These are phyloP conservation scores for Cymodocea nodosa DNA, from an alignment of 116 monocot species.

Conservation along the genomic window DNA sequence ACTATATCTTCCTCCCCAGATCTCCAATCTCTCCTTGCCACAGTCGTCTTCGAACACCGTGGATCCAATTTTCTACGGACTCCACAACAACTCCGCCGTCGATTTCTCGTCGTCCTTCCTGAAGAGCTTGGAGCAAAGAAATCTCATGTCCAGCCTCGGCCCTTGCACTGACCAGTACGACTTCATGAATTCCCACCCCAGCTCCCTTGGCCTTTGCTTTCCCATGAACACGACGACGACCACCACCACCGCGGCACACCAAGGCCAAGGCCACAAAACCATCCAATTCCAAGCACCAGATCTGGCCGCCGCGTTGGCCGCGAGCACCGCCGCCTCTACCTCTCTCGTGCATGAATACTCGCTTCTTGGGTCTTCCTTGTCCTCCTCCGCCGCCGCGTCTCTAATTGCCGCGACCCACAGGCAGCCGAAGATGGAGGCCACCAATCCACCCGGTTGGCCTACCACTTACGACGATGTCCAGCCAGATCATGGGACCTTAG, in stretches of 20 bases:
- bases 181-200: too few relatives aligned
- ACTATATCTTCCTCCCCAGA: too few relatives aligned
- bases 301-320: background rate
- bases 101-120: too few relatives aligned
- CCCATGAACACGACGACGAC: background rate
- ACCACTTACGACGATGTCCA: constrained; percentile 9
- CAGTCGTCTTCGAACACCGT: too few relatives aligned
- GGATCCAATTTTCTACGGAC: too few relatives aligned
- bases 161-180: too few relatives aligned
- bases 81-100: too few relatives aligned
- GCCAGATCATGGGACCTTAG: constrained; percentile 5
- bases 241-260: background rate
- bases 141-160: too few relatives aligned
- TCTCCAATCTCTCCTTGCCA: too few relatives aligned
- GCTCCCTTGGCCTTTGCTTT: constrained; percentile 18
- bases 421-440: constrained; percentile 10
- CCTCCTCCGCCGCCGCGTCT: constrained; percentile 16
- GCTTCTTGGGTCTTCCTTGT: constrained; percentile 16
- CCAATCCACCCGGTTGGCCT: background rate
- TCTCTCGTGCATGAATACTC: constrained; percentile 17
- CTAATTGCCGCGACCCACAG: constrained; percentile 14
- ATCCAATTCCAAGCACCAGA: background rate
- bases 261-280: constrained; percentile 1
- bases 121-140: too few relatives aligned
- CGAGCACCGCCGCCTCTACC: background rate